Evolutionary conservation across 2,329 filamentous ascomycete genomes (phyloP).

Genomic region (Mycosphaerella arachidis): DNA sequence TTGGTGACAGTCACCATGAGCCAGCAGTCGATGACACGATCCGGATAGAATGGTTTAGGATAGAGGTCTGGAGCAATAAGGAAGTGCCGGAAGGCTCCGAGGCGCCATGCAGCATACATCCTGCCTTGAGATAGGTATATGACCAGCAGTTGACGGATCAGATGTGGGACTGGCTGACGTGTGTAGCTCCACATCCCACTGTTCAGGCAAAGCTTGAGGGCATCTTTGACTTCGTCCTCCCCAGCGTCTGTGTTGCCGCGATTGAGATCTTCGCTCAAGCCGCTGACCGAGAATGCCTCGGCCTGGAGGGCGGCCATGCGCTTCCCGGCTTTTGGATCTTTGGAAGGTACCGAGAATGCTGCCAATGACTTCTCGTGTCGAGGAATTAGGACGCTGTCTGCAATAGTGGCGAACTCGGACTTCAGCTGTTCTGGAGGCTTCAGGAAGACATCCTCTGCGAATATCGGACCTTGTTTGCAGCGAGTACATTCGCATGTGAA

Average conservation of each 20-base stretch:
- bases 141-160: constrained; percentile 52
- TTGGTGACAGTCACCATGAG: constrained; percentile 24
- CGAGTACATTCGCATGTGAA: constrained; percentile 55
- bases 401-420: constrained; percentile 16
- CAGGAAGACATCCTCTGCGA: constrained; percentile 41
- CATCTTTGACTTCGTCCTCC: constrained; percentile 26
- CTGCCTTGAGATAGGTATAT: constrained; percentile 42
- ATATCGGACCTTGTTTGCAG: constrained; percentile 40
- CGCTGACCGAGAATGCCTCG: constrained; percentile 24
- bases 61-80: constrained; percentile 51
- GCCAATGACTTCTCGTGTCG: constrained; percentile 21
- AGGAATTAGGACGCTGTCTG: constrained; percentile 17
- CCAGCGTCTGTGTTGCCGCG: constrained; percentile 23
- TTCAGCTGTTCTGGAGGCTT: constrained; percentile 30
- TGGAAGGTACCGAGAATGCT: constrained; percentile 18
- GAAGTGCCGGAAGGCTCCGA: constrained; percentile 50
- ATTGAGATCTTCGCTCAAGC: constrained; percentile 22
- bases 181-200: constrained; percentile 44
- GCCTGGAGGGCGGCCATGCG: constrained; percentile 26
- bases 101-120: constrained; percentile 47
- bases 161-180: constrained; percentile 51
- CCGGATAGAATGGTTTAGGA: constrained; percentile 47
- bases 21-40: constrained; percentile 49
- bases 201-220: constrained; percentile 29
- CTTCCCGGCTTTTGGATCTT: constrained; percentile 16